A percentile compares a stretch with the other conserved stretches of the same genome.
These are phyloP conservation scores for Casuarina equisetifolia DNA, from an alignment of 306 rosid genomes.

Conservation along the genomic window DNA sequence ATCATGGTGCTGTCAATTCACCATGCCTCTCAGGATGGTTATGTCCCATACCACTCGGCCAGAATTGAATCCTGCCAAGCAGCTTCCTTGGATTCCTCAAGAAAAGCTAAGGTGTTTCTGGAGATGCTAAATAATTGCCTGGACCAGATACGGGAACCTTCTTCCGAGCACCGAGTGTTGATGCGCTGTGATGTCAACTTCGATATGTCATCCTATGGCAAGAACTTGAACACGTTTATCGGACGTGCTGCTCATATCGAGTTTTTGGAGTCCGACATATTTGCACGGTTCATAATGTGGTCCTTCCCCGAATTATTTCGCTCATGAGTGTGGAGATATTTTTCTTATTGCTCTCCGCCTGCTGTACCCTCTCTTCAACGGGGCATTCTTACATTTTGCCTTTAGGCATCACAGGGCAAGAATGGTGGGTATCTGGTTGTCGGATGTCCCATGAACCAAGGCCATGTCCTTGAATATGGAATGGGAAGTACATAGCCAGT, in stretches of 20 bases:
- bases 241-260: slow-evolving; percentile 97
- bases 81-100: slow-evolving; percentile 74
- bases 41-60: slow-evolving; percentile 95
- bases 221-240: slow-evolving; percentile 76
- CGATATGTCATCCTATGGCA: slow-evolving; percentile 75
- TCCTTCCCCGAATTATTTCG: slow-evolving; percentile 79
- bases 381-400: background rate
- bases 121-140: slow-evolving; percentile 82
- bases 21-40: slow-evolving; percentile 67
- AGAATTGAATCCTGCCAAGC: slow-evolving; percentile 88
- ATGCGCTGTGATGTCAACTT: slow-evolving; percentile 90
- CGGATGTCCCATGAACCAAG: background rate
- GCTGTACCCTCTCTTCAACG: slow-evolving; percentile 5
- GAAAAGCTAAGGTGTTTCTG: slow-evolving; percentile 60
- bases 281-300: slow-evolving; percentile 86
- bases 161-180: slow-evolving; percentile 60
- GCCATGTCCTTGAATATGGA: slow-evolving; percentile 13
- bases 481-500: slow-evolving; percentile 3
- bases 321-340: slow-evolving; percentile 27
- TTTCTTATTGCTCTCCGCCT: slow-evolving; percentile 20
- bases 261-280: slow-evolving; percentile 78
- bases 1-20: slow-evolving; percentile 20
- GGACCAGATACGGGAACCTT: slow-evolving; percentile 78
- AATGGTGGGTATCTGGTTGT: background rate
- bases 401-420: slow-evolving; percentile 4